These are phyloP conservation scores for Cucurbita maxima DNA, from an alignment of 306 rosid species.

Conservation along the genomic window DNA sequence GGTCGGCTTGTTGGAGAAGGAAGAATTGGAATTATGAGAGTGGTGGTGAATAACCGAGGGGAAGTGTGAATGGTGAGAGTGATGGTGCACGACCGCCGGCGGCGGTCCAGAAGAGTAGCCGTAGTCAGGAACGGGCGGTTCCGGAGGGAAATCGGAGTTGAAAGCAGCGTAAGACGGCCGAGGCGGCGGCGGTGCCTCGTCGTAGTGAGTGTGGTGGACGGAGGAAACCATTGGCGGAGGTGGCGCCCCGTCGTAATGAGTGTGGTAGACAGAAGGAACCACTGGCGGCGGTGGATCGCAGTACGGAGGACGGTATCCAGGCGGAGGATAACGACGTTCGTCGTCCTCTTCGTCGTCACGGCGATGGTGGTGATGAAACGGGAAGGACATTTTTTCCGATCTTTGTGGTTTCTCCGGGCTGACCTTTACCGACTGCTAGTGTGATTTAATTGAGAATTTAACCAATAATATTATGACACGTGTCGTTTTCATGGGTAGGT, in stretches of 20 bases:
- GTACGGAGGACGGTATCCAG: not conserved
- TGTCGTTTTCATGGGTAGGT: not conserved
- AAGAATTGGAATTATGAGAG: slow-evolving; percentile 10
- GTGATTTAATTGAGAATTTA: not conserved
- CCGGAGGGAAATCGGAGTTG: slow-evolving; percentile 7
- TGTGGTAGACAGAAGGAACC: not conserved
- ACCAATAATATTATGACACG: not conserved
- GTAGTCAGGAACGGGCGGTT: not conserved
- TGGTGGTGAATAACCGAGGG: slow-evolving; percentile 8
- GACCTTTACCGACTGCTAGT: not conserved
- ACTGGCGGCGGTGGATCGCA: slow-evolving; percentile 17
- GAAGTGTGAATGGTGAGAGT: slow-evolving; percentile 14
- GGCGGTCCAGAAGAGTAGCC: slow-evolving; percentile 15
- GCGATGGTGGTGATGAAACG: slow-evolving; percentile 16
- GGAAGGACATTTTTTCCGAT: slow-evolving; percentile 28
- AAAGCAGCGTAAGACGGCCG: not conserved
- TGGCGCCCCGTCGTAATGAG: not conserved
- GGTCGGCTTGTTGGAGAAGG: slow-evolving; percentile 21
- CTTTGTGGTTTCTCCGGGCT: not conserved
- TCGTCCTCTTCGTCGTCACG: slow-evolving; percentile 11
- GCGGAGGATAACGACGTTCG: slow-evolving; percentile 19
- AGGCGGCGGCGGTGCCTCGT: slow-evolving; percentile 9
- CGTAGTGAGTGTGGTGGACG: not conserved
- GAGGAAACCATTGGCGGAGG: slow-evolving; percentile 4
- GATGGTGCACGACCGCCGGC: slow-evolving; percentile 13